phyloP scores from a whole-genome alignment of 345 rosid genomes.

The Laguncularia racemosa region DNA sequence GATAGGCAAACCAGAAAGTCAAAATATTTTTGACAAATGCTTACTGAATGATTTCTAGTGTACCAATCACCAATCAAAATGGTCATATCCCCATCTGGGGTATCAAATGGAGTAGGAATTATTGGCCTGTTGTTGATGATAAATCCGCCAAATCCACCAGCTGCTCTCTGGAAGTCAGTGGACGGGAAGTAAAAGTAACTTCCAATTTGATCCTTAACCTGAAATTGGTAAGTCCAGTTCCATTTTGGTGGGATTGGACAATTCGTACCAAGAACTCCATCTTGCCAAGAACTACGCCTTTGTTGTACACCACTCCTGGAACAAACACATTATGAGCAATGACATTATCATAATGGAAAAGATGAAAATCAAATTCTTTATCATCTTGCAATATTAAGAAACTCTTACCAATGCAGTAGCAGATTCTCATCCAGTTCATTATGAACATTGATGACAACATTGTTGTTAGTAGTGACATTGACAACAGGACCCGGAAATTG shows the following conservation, averaged over 20 bases:
- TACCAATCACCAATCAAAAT: conserved; percentile 94
- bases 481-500: conserved; percentile 90
- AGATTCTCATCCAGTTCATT: conserved; percentile 84
- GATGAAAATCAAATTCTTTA: not conserved
- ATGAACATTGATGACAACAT: conserved; percentile 74
- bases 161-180: conserved; percentile 85
- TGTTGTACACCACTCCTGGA: conserved; percentile 87
- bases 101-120: conserved; percentile 77
- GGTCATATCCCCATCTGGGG: conserved; percentile 76
- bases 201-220: conserved; percentile 96
- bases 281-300: conserved; percentile 98
- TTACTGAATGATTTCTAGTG: conserved; percentile 85
- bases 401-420: conserved; percentile 77
- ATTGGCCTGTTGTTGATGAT: conserved; percentile 65
- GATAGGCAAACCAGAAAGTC: not conserved
- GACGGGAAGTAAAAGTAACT: conserved; percentile 99
- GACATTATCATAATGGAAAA: not conserved
- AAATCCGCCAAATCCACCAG: conserved; percentile 91
- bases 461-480: conserved; percentile 85
- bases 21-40: conserved; percentile 16
- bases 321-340: not conserved
- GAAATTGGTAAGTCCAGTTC: conserved; percentile 99
- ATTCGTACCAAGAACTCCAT: conserved; percentile 87
- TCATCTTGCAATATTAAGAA: not conserved
- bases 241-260: conserved; percentile 99